Percentiles rank a stretch among this genome's conserved stretches.
phyloP scores from a whole-genome alignment of 371 early-diverging fungal genomes.

The Actinomucor elegans region DNA sequence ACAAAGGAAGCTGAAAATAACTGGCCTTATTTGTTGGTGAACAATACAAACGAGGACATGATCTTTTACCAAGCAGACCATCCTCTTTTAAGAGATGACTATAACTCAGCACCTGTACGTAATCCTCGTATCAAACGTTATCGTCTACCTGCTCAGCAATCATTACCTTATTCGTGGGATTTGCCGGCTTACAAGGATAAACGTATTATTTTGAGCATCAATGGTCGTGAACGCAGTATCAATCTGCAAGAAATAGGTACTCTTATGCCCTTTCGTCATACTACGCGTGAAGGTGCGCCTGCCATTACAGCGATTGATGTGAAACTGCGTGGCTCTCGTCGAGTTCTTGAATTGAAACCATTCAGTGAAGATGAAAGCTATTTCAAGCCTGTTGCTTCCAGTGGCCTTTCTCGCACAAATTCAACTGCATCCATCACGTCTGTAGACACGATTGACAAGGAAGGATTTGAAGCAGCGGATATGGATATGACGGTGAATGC shows the following conservation, averaged over 20 bases:
- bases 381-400: constrained; percentile 45
- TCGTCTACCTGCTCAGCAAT: constrained; percentile 59
- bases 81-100: constrained; percentile 35
- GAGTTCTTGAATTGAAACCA: constrained; percentile 76
- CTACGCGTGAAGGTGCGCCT: constrained; percentile 30
- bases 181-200: constrained; percentile 80
- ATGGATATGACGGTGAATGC: constrained; percentile 59
- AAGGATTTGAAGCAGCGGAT: constrained; percentile 62
- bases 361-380: constrained; percentile 67
- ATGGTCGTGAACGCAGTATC: constrained; percentile 74
- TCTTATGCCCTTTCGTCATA: constrained; percentile 80
- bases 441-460: constrained; percentile 25
- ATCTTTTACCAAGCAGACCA: constrained; percentile 75
- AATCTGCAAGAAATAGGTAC: constrained; percentile 91
- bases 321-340: constrained; percentile 77
- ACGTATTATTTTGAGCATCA: constrained; percentile 68
- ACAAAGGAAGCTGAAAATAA: constrained; percentile 66
- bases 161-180: constrained; percentile 94
- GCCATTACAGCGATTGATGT: constrained; percentile 82
- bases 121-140: constrained; percentile 50
- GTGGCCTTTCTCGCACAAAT: neutral
- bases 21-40: constrained; percentile 94
- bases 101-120: constrained; percentile 19
- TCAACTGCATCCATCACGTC: constrained; percentile 23
- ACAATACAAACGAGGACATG: constrained; percentile 79